Conservation (phyloP, 2,329 filamentous ascomycete genomes). For the Ophiostoma populinum region DNA sequence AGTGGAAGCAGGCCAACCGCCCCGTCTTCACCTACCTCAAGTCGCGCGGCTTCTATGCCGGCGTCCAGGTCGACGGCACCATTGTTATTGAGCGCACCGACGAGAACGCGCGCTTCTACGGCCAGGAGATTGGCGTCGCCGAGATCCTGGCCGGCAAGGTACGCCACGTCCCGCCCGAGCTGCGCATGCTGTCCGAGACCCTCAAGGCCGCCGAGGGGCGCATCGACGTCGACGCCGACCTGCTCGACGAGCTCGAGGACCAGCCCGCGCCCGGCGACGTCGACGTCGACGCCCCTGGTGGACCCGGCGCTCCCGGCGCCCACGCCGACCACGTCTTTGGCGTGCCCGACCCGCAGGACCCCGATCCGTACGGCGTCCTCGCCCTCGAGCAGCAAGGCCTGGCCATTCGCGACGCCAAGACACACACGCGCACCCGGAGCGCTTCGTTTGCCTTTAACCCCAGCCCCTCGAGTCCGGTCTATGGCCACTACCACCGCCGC, state of each 20-base stretch:
- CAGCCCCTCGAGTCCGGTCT: constrained; percentile 19
- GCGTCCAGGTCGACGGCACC: constrained; percentile 56
- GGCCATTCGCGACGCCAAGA: constrained; percentile 20
- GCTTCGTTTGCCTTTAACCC: constrained; percentile 21
- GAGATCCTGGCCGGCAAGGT: constrained; percentile 11
- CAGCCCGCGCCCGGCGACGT: constrained; percentile 21
- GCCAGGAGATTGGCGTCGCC: constrained; percentile 17
- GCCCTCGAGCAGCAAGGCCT: constrained; percentile 21
- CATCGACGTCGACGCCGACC: constrained; percentile 16
- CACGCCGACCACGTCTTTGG: constrained; percentile 17
- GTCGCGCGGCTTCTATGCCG: constrained; percentile 53
- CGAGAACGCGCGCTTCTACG: constrained; percentile 57
- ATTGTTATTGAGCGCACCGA: constrained; percentile 55
- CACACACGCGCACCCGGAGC: constrained; percentile 19
- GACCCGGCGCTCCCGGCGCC: too few species aligned
- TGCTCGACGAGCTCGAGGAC: constrained; percentile 19
- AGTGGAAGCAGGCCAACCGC: constrained; percentile 16
- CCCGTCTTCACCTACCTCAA: constrained; percentile 49
- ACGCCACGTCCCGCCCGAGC: constrained; percentile 9
- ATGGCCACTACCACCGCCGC: constrained; percentile 18
- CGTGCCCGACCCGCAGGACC: constrained; percentile 20
- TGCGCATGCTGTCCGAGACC: constrained; percentile 11
- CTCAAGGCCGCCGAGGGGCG: constrained; percentile 12
- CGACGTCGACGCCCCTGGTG: constrained; percentile 15
- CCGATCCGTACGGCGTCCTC: constrained; percentile 21